These are phyloP conservation scores for Fraxinus latifolia DNA, from an alignment of 305 asterid species.

Conservation along the genomic window DNA sequence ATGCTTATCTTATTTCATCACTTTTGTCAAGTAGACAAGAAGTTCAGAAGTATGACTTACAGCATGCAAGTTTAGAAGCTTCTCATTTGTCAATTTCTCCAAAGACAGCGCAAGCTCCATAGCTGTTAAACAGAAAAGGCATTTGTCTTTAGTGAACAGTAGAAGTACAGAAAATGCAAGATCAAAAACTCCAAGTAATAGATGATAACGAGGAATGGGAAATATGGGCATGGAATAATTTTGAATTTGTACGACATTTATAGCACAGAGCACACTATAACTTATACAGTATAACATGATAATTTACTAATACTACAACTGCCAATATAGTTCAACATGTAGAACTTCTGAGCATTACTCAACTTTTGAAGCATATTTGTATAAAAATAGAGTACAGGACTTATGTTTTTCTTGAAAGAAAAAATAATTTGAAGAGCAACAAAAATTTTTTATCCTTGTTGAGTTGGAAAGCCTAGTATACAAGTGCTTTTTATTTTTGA, in stretches of 20 bases:
- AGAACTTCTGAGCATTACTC: background rate
- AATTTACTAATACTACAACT: background rate
- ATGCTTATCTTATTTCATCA: background rate
- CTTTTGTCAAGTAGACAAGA: background rate
- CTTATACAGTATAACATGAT: background rate
- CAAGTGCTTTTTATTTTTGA: background rate
- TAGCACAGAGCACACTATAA: background rate
- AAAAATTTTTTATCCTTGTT: background rate
- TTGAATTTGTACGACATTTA: background rate
- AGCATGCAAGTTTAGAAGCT: conserved; percentile 69
- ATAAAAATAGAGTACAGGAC: background rate
- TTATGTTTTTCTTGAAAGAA: background rate
- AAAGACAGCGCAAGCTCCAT: conserved; percentile 81
- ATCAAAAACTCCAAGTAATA: background rate
- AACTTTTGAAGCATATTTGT: background rate
- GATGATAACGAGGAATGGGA: background rate
- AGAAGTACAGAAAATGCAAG: background rate
- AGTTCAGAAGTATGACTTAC: conserved; percentile 41
- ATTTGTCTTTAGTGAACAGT: background rate
- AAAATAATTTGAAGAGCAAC: background rate
- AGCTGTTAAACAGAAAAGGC: conserved; percentile 36
- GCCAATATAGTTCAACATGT: background rate
- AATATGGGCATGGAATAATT: background rate
- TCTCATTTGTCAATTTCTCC: conserved; percentile 79
- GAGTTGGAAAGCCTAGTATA: background rate